Evolutionary conservation across 306 rosid genomes (phyloP).

Genomic region (Phaseolus lunatus): DNA sequence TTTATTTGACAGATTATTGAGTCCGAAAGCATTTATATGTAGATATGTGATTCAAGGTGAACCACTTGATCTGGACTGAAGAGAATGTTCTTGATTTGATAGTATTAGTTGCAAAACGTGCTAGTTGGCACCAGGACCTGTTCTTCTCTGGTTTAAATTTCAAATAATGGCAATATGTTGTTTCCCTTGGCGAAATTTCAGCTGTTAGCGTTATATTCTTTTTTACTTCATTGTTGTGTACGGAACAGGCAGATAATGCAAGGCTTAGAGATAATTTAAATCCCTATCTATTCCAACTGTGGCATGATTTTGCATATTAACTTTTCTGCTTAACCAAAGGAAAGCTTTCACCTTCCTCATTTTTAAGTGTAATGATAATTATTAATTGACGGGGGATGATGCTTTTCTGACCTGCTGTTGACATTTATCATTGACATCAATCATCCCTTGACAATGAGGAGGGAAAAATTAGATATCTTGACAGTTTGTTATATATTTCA

Average conservation of each 20-base stretch:
- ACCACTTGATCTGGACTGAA: constrained; percentile 21
- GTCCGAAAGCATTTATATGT: constrained; percentile 7
- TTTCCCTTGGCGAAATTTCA: constrained; percentile 22
- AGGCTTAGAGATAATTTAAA: constrained; percentile 25
- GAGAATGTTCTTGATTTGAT: constrained; percentile 13
- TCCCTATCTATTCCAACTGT: neutral
- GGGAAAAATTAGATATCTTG: neutral
- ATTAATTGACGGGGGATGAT: neutral
- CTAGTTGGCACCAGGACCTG: neutral
- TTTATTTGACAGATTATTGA: constrained; percentile 30
- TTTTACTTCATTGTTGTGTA: constrained; percentile 2
- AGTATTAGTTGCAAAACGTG: constrained; percentile 17
- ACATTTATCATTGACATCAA: neutral
- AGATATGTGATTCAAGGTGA: constrained; percentile 2
- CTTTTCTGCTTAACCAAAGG: constrained; percentile 1
- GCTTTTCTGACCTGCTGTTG: neutral
- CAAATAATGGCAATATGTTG: constrained; percentile 4
- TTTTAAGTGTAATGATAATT: neutral
- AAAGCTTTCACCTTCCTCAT: neutral
- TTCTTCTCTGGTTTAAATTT: constrained; percentile 12
- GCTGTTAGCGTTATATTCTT: neutral
- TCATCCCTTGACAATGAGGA: constrained; percentile 8
- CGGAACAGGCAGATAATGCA: neutral
- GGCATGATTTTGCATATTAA: constrained; percentile 10
- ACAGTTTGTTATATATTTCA: constrained; percentile 1